phyloP scores from a whole-genome alignment of 768 basidiomycete genomes.

The Daedaleopsis nitida region DNA sequence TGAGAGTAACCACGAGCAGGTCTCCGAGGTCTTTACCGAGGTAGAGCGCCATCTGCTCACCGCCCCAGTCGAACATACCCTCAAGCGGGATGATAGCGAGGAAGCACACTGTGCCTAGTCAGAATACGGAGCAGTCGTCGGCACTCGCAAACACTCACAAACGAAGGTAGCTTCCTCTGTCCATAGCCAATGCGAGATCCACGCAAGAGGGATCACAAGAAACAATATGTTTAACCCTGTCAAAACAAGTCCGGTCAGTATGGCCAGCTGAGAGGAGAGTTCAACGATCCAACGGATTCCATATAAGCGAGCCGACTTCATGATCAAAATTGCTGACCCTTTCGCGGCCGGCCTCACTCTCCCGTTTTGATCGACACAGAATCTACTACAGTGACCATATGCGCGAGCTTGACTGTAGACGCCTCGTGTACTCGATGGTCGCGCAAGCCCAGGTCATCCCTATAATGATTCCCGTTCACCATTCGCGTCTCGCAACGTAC shows the following conservation, averaged over 20 bases:
- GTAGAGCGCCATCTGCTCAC: slow-evolving; percentile 58
- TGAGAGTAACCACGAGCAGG: slow-evolving; percentile 61
- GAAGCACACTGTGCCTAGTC: slow-evolving; percentile 52
- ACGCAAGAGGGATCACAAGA: slow-evolving; percentile 59
- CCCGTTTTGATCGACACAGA: too few species aligned
- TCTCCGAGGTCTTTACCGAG: slow-evolving; percentile 63
- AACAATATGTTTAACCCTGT: slow-evolving; percentile 61
- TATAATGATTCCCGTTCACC: too few species aligned
- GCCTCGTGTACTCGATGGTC: too few species aligned
- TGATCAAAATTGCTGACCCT: too few species aligned
- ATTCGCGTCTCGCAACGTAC: too few species aligned
- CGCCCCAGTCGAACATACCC: slow-evolving; percentile 65
- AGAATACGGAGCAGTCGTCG: background rate
- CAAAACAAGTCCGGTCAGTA: background rate
- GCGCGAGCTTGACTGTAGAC: too few species aligned
- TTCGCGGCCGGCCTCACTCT: too few species aligned
- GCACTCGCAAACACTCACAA: slow-evolving; percentile 34
- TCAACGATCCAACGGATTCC: background rate
- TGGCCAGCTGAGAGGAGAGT: background rate
- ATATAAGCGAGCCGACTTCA: too few species aligned
- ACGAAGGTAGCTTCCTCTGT: slow-evolving; percentile 43
- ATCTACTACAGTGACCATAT: too few species aligned
- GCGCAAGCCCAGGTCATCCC: too few species aligned
- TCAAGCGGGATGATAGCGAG: slow-evolving; percentile 68
- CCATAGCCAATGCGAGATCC: slow-evolving; percentile 58